phyloP scores from a whole-genome alignment of 306 rosid genomes.

The Echinosophora koreensis region DNA sequence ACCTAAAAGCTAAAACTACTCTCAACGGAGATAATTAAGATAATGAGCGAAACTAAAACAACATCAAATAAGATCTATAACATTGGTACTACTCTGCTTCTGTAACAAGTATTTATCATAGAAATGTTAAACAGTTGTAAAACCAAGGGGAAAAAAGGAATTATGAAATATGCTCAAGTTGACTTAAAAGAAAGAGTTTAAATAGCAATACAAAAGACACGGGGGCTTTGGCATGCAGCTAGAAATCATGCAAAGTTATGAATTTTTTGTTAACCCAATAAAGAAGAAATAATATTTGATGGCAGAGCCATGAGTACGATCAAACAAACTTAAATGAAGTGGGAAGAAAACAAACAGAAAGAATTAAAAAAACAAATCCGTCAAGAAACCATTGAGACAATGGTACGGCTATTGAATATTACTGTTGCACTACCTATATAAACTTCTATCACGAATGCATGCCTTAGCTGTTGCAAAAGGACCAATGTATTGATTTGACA shows the following conservation, averaged over 20 bases:
- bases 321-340: constrained; percentile 23
- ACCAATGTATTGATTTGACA: constrained; percentile 17
- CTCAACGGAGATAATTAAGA: background rate
- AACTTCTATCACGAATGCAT: background rate
- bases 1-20: background rate
- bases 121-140: background rate
- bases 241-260: background rate
- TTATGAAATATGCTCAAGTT: background rate
- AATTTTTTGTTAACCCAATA: background rate
- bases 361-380: background rate
- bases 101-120: background rate
- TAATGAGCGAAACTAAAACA: background rate
- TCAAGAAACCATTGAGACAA: constrained; percentile 7
- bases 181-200: background rate
- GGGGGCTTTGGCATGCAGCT: constrained; percentile 8
- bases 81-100: constrained; percentile 2
- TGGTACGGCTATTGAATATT: background rate
- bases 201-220: background rate
- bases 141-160: background rate
- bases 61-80: background rate
- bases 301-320: background rate
- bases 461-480: background rate
- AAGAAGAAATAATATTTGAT: background rate
- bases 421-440: background rate
- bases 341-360: background rate